Percentiles rank a stretch among this genome's conserved stretches.
Conservation (phyloP, 1,284 basidiomycete genomes). For the Mycena sp. region DNA sequence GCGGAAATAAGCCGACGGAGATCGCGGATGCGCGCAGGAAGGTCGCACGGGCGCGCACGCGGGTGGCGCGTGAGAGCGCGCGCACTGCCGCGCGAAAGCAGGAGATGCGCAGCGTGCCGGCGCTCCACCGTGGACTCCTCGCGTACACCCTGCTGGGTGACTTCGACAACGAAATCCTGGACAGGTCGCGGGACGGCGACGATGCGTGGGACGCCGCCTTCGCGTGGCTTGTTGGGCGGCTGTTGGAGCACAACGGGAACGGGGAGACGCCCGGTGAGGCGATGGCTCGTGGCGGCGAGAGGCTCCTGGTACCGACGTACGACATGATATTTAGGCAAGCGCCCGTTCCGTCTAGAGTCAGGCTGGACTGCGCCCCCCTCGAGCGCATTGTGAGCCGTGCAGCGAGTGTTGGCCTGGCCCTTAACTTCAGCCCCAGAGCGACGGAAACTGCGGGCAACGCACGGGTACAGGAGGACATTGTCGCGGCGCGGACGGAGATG, state of each 20-base stretch:
- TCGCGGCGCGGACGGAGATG: slow-evolving; percentile 12
- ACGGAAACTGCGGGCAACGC: slow-evolving; percentile 1
- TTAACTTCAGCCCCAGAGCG: background rate
- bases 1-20: too few species aligned
- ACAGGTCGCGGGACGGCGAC: background rate
- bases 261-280: background rate
- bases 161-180: too few species aligned
- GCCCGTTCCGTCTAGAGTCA: background rate
- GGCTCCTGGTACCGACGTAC: slow-evolving; percentile 17
- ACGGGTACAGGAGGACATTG: background rate
- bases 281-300: background rate
- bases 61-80: too few species aligned
- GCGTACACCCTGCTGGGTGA: slow-evolving; percentile 18
- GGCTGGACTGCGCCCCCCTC: slow-evolving; percentile 16
- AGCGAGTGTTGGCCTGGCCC: slow-evolving; percentile 1
- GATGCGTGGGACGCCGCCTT: background rate
- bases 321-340: slow-evolving; percentile 10
- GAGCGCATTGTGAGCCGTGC: slow-evolving; percentile 10
- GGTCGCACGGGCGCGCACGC: too few species aligned
- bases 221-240: slow-evolving; percentile 17
- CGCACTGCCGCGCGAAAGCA: too few species aligned
- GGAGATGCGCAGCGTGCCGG: too few species aligned
- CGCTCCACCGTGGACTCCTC: too few species aligned
- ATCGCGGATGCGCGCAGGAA: too few species aligned
- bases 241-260: slow-evolving; percentile 7